phyloP scores from a whole-genome alignment of 768 basidiomycete genomes.

The Trametes meyenii region DNA sequence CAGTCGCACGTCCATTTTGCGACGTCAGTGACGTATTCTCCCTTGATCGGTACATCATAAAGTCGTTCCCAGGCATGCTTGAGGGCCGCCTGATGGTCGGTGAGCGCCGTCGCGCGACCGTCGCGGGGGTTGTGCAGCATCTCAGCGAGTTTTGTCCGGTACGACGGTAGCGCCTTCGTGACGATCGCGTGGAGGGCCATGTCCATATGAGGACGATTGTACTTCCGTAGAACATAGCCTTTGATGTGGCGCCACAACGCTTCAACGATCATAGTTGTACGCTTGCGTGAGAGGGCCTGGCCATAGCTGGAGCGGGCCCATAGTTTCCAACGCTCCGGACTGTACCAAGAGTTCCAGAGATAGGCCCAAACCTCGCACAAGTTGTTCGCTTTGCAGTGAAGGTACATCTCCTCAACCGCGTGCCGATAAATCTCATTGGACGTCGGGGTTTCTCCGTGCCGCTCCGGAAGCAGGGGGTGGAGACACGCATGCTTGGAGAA shows the following conservation, averaged over 20 bases:
- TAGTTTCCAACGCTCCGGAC: conserved; percentile 31
- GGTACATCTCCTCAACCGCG: neutral
- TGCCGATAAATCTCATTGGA: neutral
- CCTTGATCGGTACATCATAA: neutral
- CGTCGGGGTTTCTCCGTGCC: neutral
- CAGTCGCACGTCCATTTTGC: conserved; percentile 17
- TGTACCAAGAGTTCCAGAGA: conserved; percentile 37
- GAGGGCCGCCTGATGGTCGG: conserved; percentile 3
- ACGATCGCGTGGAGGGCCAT: conserved; percentile 10
- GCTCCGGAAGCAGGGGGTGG: neutral
- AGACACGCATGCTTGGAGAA: conserved; percentile 1
- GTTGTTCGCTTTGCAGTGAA: neutral
- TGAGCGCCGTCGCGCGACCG: neutral
- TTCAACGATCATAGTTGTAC: conserved; percentile 23
- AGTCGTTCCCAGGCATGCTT: conserved; percentile 14
- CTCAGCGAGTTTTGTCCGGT: conserved; percentile 3
- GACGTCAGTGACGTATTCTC: conserved; percentile 7
- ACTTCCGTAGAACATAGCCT: conserved; percentile 5
- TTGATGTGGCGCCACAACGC: conserved; percentile 19
- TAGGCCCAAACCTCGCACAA: conserved; percentile 31
- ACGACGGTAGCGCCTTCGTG: conserved; percentile 6
- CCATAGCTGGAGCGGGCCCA: conserved; percentile 26
- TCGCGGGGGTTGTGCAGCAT: neutral
- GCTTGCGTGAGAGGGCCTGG: neutral
- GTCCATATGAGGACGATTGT: conserved; percentile 18